Evolutionary conservation across 2,329 filamentous ascomycete species (phyloP).

Genomic region (Pseudogymnoascus sp.): DNA sequence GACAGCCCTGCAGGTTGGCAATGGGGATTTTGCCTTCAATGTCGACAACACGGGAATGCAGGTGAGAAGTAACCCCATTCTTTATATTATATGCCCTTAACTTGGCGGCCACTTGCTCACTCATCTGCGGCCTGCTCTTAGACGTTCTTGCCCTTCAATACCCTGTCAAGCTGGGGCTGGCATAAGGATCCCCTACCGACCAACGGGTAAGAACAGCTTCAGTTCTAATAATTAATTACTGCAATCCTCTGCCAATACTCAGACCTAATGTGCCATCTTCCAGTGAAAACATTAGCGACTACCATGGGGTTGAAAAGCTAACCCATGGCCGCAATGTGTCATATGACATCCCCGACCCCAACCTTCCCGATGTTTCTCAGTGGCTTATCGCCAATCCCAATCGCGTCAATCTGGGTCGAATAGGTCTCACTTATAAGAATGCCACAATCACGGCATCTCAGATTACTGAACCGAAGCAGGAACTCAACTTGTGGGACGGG

Average conservation of each 20-base stretch:
- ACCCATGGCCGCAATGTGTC: conserved; percentile 34
- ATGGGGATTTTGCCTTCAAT: conserved; percentile 42
- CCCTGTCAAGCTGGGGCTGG: conserved; percentile 39
- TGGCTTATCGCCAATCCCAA: conserved; percentile 47
- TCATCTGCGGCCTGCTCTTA: neutral
- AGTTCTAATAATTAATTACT: neutral
- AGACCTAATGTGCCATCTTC: neutral
- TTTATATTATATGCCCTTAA: neutral
- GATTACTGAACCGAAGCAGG: conserved; percentile 30
- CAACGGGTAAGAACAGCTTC: conserved; percentile 1
- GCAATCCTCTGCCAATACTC: neutral
- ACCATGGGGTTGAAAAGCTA: conserved; percentile 27
- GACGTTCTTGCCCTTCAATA: conserved; percentile 37
- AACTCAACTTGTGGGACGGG: conserved; percentile 34
- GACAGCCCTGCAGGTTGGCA: conserved; percentile 36
- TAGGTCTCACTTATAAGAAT: conserved; percentile 32
- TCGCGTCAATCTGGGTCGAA: conserved; percentile 37
- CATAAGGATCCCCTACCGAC: conserved; percentile 38
- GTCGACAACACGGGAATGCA: conserved; percentile 40
- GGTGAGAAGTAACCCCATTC: neutral
- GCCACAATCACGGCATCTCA: conserved; percentile 24
- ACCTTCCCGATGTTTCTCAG: conserved; percentile 32
- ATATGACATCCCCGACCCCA: conserved; percentile 33
- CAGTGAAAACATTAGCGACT: conserved; percentile 28
- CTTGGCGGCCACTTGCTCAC: neutral